Conservation (phyloP, 306 rosid genomes). For the Potentilla sterilis region DNA sequence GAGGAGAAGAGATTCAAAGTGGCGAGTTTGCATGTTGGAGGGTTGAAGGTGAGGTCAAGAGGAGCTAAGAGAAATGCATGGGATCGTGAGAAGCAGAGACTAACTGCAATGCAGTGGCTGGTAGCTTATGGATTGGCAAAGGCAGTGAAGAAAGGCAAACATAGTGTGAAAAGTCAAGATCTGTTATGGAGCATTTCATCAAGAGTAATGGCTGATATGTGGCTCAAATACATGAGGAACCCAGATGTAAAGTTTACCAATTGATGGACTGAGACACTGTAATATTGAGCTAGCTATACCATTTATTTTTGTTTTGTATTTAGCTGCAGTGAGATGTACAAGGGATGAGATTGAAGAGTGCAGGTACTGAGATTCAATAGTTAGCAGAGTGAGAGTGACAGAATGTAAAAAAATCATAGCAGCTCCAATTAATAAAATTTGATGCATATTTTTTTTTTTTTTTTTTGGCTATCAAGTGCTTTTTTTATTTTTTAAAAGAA, state of each 20-base stretch:
- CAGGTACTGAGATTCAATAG: background rate
- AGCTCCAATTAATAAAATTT: background rate
- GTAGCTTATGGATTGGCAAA: slow-evolving; percentile 77
- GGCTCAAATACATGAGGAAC: slow-evolving; percentile 91
- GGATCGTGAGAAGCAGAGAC: slow-evolving; percentile 72
- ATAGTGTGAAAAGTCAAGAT: slow-evolving; percentile 49
- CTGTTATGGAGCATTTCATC: slow-evolving; percentile 88
- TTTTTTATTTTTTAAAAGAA: no score
- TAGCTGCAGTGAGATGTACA: background rate
- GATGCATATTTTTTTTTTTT: no score
- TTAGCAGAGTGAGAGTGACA: background rate
- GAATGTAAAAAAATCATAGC: background rate
- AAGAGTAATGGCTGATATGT: slow-evolving; percentile 86
- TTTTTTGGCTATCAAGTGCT: no score
- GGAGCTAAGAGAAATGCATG: slow-evolving; percentile 48
- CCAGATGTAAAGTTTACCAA: slow-evolving; percentile 70
- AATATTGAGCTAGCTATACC: background rate
- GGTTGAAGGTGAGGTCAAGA: slow-evolving; percentile 56
- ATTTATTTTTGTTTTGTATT: background rate
- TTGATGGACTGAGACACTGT: slow-evolving; percentile 9
- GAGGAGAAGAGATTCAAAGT: slow-evolving; percentile 61
- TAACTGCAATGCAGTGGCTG: slow-evolving; percentile 94
- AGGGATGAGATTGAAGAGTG: background rate
- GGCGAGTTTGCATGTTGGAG: slow-evolving; percentile 71
- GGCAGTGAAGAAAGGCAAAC: slow-evolving; percentile 67